Conservation (phyloP, 2,329 filamentous ascomycete species). For the Grosmannia huntii region DNA sequence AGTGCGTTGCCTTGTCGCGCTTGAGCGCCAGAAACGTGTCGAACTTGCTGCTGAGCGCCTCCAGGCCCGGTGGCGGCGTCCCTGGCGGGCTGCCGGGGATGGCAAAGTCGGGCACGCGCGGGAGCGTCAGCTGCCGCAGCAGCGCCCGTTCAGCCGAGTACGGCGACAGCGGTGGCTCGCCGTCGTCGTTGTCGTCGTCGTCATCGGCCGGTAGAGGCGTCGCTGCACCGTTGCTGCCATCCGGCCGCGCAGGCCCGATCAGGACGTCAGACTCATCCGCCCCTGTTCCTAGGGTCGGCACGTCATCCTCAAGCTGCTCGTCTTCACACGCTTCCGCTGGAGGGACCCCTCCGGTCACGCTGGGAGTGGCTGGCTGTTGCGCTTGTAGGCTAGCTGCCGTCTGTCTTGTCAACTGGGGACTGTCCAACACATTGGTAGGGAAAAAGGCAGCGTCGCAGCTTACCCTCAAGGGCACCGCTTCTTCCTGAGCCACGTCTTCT, state of each 20-base stretch:
- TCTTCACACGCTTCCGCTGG: not conserved
- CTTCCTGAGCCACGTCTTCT: constrained; percentile 17
- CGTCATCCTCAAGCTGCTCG: not conserved
- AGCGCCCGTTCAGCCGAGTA: constrained; percentile 53
- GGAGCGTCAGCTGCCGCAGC: constrained; percentile 61
- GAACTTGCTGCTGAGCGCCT: constrained; percentile 49
- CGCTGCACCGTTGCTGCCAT: not conserved
- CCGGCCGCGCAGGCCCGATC: constrained; percentile 11
- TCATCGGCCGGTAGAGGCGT: not conserved
- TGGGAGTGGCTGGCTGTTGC: no score
- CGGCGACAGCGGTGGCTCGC: constrained; percentile 38
- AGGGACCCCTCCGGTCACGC: not conserved
- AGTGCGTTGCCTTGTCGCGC: constrained; percentile 56
- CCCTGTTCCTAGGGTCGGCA: not conserved
- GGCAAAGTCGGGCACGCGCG: constrained; percentile 55
- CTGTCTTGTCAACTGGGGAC: no score
- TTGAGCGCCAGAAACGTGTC: constrained; percentile 66
- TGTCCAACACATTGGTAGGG: no score
- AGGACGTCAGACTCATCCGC: not conserved
- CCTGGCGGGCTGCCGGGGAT: constrained; percentile 64
- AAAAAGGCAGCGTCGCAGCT: not conserved
- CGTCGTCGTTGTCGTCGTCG: constrained; percentile 3
- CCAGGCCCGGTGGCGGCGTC: constrained; percentile 31
- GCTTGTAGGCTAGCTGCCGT: no score
- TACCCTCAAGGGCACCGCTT: not conserved